Conservation (phyloP, 768 basidiomycete species). For the Suillus paluster region DNA sequence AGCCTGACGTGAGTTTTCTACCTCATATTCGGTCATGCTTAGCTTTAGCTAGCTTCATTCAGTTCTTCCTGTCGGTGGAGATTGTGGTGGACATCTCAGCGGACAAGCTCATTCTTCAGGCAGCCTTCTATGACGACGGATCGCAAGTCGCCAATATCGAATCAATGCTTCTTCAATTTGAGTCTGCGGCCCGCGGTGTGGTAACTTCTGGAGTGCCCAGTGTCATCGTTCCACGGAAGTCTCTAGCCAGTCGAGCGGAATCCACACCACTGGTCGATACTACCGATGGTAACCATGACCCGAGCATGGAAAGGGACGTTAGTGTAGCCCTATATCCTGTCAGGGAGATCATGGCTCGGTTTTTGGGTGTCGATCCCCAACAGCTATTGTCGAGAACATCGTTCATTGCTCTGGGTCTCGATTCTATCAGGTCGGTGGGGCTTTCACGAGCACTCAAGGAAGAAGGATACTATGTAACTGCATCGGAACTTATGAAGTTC, state of each 20-base stretch:
- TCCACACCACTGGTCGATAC: background rate
- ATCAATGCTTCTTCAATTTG: slow-evolving; percentile 28
- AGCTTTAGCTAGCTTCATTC: background rate
- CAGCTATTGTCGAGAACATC: slow-evolving; percentile 30
- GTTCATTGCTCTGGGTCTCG: slow-evolving; percentile 49
- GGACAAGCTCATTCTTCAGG: slow-evolving; percentile 21
- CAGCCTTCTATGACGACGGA: slow-evolving; percentile 27
- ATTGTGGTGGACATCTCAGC: slow-evolving; percentile 27
- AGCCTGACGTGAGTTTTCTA: slow-evolving; percentile 32
- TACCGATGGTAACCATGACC: background rate
- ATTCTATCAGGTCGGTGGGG: slow-evolving; percentile 52
- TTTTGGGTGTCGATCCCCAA: slow-evolving; percentile 20
- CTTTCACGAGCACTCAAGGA: slow-evolving; percentile 40
- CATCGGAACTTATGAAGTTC: slow-evolving; percentile 42
- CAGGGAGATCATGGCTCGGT: slow-evolving; percentile 21
- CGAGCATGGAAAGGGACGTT: background rate
- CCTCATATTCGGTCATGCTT: background rate
- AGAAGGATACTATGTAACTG: slow-evolving; percentile 38
- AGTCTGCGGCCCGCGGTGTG: slow-evolving; percentile 25
- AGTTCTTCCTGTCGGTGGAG: slow-evolving; percentile 30
- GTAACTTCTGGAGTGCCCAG: slow-evolving; percentile 14
- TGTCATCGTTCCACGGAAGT: background rate
- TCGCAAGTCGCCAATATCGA: slow-evolving; percentile 20
- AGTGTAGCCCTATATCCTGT: slow-evolving; percentile 15
- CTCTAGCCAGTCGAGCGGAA: background rate